A percentile compares a stretch with the other conserved stretches of the same genome.
Conservation (phyloP, 2,329 filamentous ascomycete genomes). For the Emergomyces orientalis region DNA sequence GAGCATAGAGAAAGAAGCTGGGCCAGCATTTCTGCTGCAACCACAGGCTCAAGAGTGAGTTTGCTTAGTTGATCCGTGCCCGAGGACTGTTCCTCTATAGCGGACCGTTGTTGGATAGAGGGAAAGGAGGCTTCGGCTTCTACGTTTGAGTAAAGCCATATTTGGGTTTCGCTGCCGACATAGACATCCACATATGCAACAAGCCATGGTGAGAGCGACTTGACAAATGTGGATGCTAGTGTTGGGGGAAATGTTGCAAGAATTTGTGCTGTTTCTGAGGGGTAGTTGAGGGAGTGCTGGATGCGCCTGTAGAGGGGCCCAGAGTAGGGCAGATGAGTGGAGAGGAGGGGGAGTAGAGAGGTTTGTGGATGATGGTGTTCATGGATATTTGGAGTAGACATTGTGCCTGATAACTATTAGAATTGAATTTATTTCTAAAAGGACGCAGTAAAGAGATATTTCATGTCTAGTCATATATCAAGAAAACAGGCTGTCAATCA, state of each 20-base stretch:
- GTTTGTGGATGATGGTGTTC: background rate
- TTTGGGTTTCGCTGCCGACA: slow-evolving; percentile 33
- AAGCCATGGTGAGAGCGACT: slow-evolving; percentile 27
- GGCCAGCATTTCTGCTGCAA: slow-evolving; percentile 13
- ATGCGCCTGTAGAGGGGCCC: slow-evolving; percentile 31
- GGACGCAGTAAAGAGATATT: background rate
- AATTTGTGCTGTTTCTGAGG: slow-evolving; percentile 26
- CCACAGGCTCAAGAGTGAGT: background rate
- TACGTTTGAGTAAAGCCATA: slow-evolving; percentile 34
- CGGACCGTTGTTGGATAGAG: background rate
- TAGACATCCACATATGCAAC: slow-evolving; percentile 34
- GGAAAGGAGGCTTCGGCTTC: slow-evolving; percentile 20
- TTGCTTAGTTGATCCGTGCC: background rate
- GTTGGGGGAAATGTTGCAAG: slow-evolving; percentile 25
- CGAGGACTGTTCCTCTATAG: background rate
- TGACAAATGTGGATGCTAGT: background rate
- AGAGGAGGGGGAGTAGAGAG: slow-evolving; percentile 22
- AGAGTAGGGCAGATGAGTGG: slow-evolving; percentile 30
- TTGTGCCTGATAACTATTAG: background rate
- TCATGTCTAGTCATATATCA: background rate
- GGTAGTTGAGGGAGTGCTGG: slow-evolving; percentile 28
- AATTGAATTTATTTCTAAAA: background rate
- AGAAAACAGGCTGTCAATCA: too few relatives aligned
- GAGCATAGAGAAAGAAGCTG: slow-evolving; percentile 25
- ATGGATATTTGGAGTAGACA: background rate